These are phyloP conservation scores for Nakazawaea molendinolei DNA, from an alignment of 805 yeast species.

Conservation along the genomic window DNA sequence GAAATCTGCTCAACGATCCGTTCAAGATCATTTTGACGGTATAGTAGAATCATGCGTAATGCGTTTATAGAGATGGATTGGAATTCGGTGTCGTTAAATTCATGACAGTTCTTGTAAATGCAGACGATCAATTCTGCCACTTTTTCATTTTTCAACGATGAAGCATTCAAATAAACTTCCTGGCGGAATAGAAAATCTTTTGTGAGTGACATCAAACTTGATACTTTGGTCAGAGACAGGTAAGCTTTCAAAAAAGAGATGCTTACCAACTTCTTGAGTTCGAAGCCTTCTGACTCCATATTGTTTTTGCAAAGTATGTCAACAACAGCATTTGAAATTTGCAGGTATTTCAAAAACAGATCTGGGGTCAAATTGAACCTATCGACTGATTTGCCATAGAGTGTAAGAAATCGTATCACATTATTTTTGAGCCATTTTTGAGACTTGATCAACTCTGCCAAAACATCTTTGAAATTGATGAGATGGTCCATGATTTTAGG, in stretches of 20 bases:
- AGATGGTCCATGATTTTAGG: conserved; percentile 24
- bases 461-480: conserved; percentile 18
- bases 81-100: conserved; percentile 11
- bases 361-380: neutral
- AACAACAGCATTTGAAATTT: neutral
- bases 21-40: conserved; percentile 22
- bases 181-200: conserved; percentile 25
- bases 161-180: conserved; percentile 21
- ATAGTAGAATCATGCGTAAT: conserved; percentile 26
- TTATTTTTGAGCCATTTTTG: conserved; percentile 27
- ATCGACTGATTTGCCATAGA: neutral
- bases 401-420: conserved; percentile 18
- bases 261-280: too few relatives aligned
- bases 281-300: neutral
- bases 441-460: conserved; percentile 14
- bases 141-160: conserved; percentile 26
- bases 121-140: conserved; percentile 27
- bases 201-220: neutral
- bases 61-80: conserved; percentile 22
- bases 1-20: conserved; percentile 20
- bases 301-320: neutral
- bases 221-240: neutral
- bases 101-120: conserved; percentile 16
- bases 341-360: neutral
- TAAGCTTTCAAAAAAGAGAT: conserved; percentile 2